Conservation (phyloP, 192 early-diverging fungal genomes). For the Rhizoclosmatium globosum region DNA sequence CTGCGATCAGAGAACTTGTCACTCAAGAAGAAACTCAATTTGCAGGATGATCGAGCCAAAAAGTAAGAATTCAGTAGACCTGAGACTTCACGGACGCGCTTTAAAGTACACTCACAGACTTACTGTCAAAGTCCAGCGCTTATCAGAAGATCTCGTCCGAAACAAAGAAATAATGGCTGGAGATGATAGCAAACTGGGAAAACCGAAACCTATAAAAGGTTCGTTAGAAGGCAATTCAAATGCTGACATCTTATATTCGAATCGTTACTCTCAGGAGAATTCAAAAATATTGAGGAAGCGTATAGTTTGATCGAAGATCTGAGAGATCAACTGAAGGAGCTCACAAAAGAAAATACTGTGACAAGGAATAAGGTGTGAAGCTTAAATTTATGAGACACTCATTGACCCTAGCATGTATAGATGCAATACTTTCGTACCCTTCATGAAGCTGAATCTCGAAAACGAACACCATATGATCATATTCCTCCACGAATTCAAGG, state of each 20-base stretch:
- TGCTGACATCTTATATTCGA: not conserved
- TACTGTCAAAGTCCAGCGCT: constrained; percentile 53
- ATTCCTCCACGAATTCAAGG: constrained; percentile 59
- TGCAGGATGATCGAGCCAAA: constrained; percentile 59
- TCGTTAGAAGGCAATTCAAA: not conserved
- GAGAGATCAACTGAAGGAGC: constrained; percentile 42
- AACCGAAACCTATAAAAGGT: constrained; percentile 32
- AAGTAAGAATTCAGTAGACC: constrained; percentile 33
- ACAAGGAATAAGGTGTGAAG: constrained; percentile 52
- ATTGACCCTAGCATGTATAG: constrained; percentile 23
- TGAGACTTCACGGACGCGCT: not conserved
- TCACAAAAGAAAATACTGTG: constrained; percentile 52
- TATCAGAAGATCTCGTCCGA: constrained; percentile 52
- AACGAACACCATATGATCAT: constrained; percentile 59
- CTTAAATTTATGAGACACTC: not conserved
- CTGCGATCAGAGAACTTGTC: constrained; percentile 58
- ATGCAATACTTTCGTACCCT: constrained; percentile 57
- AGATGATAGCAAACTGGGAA: constrained; percentile 5
- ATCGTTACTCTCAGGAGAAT: constrained; percentile 21
- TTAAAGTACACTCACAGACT: constrained; percentile 36
- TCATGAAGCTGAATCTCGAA: constrained; percentile 61
- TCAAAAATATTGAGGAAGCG: constrained; percentile 45
- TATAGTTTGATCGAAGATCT: constrained; percentile 49
- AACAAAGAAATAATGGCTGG: constrained; percentile 30
- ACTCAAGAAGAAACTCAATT: constrained; percentile 57